Evolutionary conservation across 2,329 filamentous ascomycete genomes (phyloP).

Genomic region (Furcasterigmium sp.): DNA sequence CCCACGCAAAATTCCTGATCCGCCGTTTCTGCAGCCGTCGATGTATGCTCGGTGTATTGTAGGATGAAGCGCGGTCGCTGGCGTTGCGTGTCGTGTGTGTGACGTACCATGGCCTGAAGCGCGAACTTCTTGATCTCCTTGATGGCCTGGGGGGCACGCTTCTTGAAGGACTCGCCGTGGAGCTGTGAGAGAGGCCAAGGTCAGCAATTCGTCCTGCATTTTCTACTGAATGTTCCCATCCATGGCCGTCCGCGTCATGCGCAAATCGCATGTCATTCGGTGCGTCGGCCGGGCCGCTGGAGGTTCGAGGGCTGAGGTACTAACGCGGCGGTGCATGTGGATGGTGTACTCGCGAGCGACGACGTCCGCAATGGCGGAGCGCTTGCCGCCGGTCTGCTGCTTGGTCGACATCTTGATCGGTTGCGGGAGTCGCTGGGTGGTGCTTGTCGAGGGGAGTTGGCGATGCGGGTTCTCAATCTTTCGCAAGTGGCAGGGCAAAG

Average conservation of each 20-base stretch:
- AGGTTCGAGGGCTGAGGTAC: conserved; percentile 7
- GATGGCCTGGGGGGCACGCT: conserved; percentile 95
- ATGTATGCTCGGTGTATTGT: not conserved
- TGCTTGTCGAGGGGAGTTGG: conserved; percentile 12
- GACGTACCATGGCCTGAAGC: conserved; percentile 87
- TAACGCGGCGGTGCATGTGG: conserved; percentile 90
- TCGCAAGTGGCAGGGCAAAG: not conserved
- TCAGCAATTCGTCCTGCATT: conserved; percentile 22
- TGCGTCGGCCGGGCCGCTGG: too few species aligned
- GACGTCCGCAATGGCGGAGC: conserved; percentile 98
- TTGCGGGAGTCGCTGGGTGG: conserved; percentile 11
- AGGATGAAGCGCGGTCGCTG: conserved; percentile 3
- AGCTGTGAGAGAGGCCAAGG: conserved; percentile 51
- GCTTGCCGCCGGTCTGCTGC: conserved; percentile 69
- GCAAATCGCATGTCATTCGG: not conserved
- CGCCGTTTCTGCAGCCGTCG: not conserved
- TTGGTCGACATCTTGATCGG: conserved; percentile 55
- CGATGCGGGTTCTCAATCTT: conserved; percentile 1
- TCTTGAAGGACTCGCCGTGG: conserved; percentile 98
- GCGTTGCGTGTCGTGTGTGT: conserved; percentile 13
- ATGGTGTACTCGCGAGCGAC: conserved; percentile 99
- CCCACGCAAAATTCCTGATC: not conserved
- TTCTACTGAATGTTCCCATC: not conserved
- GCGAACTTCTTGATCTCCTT: conserved; percentile 99
- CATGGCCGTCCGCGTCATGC: not conserved